These are phyloP conservation scores for Oryza australiensis DNA, from an alignment of 176 grass and related monocot species.

Conservation along the genomic window DNA sequence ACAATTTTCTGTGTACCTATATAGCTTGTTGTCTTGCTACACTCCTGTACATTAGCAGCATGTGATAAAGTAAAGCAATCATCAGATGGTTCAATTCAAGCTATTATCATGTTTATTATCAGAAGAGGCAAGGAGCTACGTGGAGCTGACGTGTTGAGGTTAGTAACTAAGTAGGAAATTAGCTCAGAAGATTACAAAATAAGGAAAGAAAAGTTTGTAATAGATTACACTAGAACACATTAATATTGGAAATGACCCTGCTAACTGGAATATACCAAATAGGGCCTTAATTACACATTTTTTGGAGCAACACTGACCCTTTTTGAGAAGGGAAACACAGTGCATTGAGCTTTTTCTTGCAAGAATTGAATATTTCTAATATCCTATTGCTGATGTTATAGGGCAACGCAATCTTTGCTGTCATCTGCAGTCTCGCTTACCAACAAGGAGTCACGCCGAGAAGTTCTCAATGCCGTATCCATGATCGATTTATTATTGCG, in stretches of 20 bases:
- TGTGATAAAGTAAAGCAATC: conserved; percentile 98
- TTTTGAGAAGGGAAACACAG: background rate
- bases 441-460: conserved; percentile 76
- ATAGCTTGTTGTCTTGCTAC: conserved; percentile 76
- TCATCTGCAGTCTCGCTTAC: conserved; percentile 71
- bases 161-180: conserved; percentile 33
- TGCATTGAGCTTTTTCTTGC: conserved; percentile 10
- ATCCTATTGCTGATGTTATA: conserved; percentile 44
- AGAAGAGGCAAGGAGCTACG: conserved; percentile 92
- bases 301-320: background rate
- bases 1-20: conserved; percentile 30
- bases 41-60: conserved; percentile 76
- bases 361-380: conserved; percentile 24
- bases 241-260: conserved; percentile 3
- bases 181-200: conserved; percentile 12
- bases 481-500: conserved; percentile 27
- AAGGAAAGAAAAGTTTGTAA: background rate
- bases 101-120: conserved; percentile 82
- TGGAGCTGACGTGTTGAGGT: conserved; percentile 88
- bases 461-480: conserved; percentile 96
- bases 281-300: conserved; percentile 10
- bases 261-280: conserved; percentile 6
- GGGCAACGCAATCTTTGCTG: conserved; percentile 88
- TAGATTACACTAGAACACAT: background rate
- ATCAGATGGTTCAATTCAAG: conserved; percentile 92